Base-by-base conservation (phyloP, 257 asterid species). In the Fraxinus quadrangulata region DNA sequence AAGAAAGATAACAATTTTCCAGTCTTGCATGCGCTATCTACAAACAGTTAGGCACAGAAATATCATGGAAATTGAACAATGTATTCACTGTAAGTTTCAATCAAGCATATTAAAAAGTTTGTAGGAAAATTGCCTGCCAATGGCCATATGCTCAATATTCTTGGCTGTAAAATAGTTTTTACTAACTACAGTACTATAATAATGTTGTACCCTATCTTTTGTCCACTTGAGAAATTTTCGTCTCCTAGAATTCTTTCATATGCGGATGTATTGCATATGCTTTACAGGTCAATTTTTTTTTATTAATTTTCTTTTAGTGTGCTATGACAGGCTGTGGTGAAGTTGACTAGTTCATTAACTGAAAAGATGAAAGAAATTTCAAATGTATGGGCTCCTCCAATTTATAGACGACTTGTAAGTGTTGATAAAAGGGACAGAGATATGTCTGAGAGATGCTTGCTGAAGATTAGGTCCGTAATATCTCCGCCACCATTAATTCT, bases 341-440 rank as follows among this genome's bases (percentile, higher is more conserved):
- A 87, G 88, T 87, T 93, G 89, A 80, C 87, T 65, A 79, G 81
- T 78, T 80, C 88, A 56, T 80, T 85, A 76, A 56, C 85, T 61
- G 86, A 85, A 78, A 83, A 79, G 80, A 90, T 93, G 97, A 86
- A 89, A 83, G 81, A 76, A 78, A 34, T 83, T 76, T 90, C 97
- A 78, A 70, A 85, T 77, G 72, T 85, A 73, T 91, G 97, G 97
- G 81, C 79, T 80, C 96, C 97, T 73, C 92, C 97, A 72, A 80
- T 93, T 71, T 91, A 93, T 79, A 87, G 91, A 88, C 87, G 97
- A 84, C 97, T 93, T 71, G 88, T 89, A 81, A 91, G 94, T 85
- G 65, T 73, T 42, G 86, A 93, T 76, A 93, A 88, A 86, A 90
- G 92, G 84, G 97, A 93, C 82, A 88, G 93, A 84, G 97, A 91